Base-by-base conservation (phyloP, 139 green algal species). In the Coelastrella sp. region DNA sequence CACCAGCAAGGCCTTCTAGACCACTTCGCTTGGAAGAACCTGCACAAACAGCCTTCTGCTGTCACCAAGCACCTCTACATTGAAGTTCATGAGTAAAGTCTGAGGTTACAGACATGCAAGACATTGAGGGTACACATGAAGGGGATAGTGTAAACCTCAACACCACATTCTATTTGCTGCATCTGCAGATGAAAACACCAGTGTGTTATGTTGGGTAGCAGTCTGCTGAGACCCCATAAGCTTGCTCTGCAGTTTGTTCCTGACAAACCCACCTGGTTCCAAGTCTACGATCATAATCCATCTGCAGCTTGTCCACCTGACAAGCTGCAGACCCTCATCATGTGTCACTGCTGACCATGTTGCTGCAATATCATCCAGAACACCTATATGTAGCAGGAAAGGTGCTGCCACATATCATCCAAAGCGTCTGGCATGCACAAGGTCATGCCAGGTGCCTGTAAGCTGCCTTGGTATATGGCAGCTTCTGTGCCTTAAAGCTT, bases 291-390 rank as follows among this genome's bases (percentile, higher is more conserved):
- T 17, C 60, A 84, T 48, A 11, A 84, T 23, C 40, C 41, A 84
- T 21, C 15, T 43, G 23, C 23, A 37, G 2, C 40, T 17, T 11
- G 25, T 37, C 78, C 78, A 84, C 3, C 78, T 37, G 5, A 84
- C 27, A 35, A 84, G n/a, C 60, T 84, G 78, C 62, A 84, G 60
- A 5, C 78, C 78, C 30, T 84, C 59, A 75, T 84, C 78, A 63
- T 84, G n/a, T 13, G 48, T 25, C 27, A 84, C 78, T 40, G 78
- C 78, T 48, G 40, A 60, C 40, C 57, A 71, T 3, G 78, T 37
- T 11, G 41, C 60, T 5, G 40, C 60, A 37, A 75, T 60, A 62
- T 84, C 78, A 40, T 84, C 78, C 40, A 84, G 43, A 2, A 40
- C 78, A 50, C 41, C 27, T 34, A 59, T 23, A 57, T 57, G 45